Percentiles rank a stretch among this genome's conserved stretches.
Conservation (phyloP, 352 stramenopile species). For the Pythium chondricola region DNA sequence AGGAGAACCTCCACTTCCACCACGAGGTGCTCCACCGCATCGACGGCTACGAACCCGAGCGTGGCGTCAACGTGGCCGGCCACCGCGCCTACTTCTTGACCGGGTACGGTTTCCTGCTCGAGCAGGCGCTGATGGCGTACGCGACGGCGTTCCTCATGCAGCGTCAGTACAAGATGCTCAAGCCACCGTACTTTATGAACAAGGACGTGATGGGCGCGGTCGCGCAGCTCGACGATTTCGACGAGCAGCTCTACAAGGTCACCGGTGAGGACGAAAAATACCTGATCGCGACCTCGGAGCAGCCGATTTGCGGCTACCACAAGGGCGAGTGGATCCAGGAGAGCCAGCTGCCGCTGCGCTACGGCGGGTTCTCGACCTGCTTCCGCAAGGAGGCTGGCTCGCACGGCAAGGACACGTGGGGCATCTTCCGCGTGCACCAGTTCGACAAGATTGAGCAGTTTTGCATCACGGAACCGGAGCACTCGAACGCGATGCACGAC, state of each 20-base stretch:
- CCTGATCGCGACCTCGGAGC: slow-evolving; percentile 99
- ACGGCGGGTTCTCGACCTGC: slow-evolving; percentile 97
- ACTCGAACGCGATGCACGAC: slow-evolving; percentile 89
- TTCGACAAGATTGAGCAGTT: slow-evolving; percentile 99
- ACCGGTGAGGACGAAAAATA: slow-evolving; percentile 97
- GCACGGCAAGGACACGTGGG: slow-evolving; percentile 98
- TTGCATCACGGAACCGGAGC: slow-evolving; percentile 93
- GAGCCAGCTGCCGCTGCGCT: slow-evolving; percentile 72
- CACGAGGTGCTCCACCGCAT: slow-evolving; percentile 98
- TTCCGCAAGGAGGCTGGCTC: slow-evolving; percentile 99
- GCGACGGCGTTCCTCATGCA: slow-evolving; percentile 95
- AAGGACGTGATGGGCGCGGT: slow-evolving; percentile 98
- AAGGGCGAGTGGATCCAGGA: slow-evolving; percentile 90
- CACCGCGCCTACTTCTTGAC: slow-evolving; percentile 99
- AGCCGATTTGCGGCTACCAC: slow-evolving; percentile 99
- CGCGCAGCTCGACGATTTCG: slow-evolving; percentile 99
- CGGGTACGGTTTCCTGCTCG: slow-evolving; percentile 96
- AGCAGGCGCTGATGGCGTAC: slow-evolving; percentile 99
- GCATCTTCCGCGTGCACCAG: slow-evolving; percentile 99
- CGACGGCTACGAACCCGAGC: slow-evolving; percentile 97
- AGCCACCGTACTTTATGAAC: slow-evolving; percentile 99
- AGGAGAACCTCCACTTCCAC: slow-evolving; percentile 90
- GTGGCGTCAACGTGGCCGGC: slow-evolving; percentile 93
- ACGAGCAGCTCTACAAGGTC: slow-evolving; percentile 99
- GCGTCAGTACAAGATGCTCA: slow-evolving; percentile 96